Conservation (phyloP, 805 yeast species). For the Saturnispora kantuleensis region DNA sequence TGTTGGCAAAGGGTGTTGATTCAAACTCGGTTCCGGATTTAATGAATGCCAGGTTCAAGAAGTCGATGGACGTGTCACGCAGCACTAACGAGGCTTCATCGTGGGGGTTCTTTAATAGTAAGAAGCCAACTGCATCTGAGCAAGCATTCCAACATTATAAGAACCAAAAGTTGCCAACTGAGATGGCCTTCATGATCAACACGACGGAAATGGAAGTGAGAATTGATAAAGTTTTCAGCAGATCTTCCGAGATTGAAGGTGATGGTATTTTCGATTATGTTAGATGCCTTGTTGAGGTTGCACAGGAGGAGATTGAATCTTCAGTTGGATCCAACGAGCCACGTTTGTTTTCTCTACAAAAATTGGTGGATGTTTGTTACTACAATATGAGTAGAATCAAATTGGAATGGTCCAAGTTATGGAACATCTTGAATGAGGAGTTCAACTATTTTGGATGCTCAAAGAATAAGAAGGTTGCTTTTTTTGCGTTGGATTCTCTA, state of each 20-base stretch:
- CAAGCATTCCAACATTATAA: constrained; percentile 61
- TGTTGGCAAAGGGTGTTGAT: constrained; percentile 79
- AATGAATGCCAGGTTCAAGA: constrained; percentile 59
- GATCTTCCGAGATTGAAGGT: constrained; percentile 70
- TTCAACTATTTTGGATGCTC: constrained; percentile 82
- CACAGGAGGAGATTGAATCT: constrained; percentile 83
- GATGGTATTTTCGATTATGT: constrained; percentile 83
- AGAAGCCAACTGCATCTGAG: constrained; percentile 48
- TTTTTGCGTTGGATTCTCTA: constrained; percentile 88
- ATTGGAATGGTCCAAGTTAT: constrained; percentile 91
- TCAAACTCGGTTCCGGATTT: constrained; percentile 82
- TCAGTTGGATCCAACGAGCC: constrained; percentile 78
- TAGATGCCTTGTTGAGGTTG: constrained; percentile 74
- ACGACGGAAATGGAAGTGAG: constrained; percentile 67
- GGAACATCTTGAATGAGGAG: constrained; percentile 88
- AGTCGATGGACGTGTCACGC: constrained; percentile 23
- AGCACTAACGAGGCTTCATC: constrained; percentile 25
- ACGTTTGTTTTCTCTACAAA: constrained; percentile 84
- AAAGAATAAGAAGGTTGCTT: constrained; percentile 62
- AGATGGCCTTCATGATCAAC: constrained; percentile 46
- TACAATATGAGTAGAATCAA: constrained; percentile 95
- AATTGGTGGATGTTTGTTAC: constrained; percentile 94
- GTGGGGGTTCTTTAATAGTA: constrained; percentile 40
- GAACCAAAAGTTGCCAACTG: constrained; percentile 55
- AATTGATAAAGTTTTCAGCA: constrained; percentile 80